Evolutionary conservation across 2,329 filamentous ascomycete genomes (phyloP).

Genomic region (Trichophyton simii): DNA sequence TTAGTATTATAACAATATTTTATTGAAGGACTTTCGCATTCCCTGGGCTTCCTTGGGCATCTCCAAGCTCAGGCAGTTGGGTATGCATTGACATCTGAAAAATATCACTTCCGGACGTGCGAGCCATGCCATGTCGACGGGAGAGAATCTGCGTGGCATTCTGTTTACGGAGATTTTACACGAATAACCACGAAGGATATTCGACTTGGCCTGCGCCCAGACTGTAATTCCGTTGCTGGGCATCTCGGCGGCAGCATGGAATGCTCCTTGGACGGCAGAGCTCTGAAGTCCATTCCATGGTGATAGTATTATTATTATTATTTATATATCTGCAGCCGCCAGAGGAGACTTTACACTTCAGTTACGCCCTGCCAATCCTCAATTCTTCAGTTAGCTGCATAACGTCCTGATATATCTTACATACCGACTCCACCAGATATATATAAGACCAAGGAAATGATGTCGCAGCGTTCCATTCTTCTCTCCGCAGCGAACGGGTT

Average conservation of each 20-base stretch:
- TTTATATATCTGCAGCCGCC: no score
- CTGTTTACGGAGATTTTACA: neutral
- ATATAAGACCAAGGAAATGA: no score
- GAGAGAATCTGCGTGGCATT: neutral
- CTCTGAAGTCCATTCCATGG: no score
- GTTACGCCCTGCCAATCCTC: no score
- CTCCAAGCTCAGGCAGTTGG: neutral
- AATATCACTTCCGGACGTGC: neutral
- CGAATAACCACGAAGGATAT: neutral
- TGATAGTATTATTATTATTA: no score
- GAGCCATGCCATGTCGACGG: neutral
- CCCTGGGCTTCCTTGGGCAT: no score
- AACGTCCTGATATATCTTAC: no score
- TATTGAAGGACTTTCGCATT: neutral
- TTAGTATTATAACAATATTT: neutral
- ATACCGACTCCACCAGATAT: no score
- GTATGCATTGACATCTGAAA: neutral
- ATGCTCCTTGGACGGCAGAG: no score
- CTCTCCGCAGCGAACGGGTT: neutral
- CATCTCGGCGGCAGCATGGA: neutral
- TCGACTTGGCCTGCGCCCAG: neutral
- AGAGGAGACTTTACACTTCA: no score
- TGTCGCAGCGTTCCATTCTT: neutral
- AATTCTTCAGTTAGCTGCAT: no score
- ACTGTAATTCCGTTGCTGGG: neutral